Evolutionary conservation across 2,329 filamentous ascomycete genomes (phyloP).

Genomic region (Alternaria longipes): DNA sequence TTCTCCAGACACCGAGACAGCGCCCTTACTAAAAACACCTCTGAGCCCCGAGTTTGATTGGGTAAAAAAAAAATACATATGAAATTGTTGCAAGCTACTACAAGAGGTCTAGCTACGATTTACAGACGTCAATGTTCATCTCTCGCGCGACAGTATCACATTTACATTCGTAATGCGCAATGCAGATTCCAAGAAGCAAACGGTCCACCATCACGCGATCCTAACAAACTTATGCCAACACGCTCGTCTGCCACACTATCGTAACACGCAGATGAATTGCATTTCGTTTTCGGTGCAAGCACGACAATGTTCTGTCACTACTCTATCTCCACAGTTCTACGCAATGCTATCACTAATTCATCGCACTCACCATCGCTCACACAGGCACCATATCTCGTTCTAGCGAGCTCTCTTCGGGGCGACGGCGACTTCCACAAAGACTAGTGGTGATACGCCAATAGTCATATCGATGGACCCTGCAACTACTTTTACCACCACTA

Average conservation of each 20-base stretch:
- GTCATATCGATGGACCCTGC: slow-evolving; percentile 10
- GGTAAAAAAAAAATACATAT: background rate
- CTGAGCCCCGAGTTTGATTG: background rate
- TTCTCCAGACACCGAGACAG: background rate
- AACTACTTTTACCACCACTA: background rate
- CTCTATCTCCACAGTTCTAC: background rate
- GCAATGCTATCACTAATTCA: background rate
- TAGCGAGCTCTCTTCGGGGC: background rate
- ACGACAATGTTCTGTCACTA: background rate
- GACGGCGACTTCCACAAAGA: background rate
- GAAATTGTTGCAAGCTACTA: background rate
- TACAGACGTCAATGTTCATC: background rate
- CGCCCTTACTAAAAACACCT: background rate
- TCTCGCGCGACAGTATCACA: background rate
- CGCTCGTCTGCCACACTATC: background rate
- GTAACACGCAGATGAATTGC: background rate
- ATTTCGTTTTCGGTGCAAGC: background rate
- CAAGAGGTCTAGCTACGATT: background rate
- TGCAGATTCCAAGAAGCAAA: background rate
- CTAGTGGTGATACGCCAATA: slow-evolving; percentile 1
- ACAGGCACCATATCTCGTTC: background rate
- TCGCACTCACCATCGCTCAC: background rate
- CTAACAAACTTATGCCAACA: background rate
- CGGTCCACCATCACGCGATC: background rate
- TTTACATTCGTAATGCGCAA: background rate